These are phyloP conservation scores for Ambrosiella cleistominuta DNA, from an alignment of 2,329 filamentous ascomycete species.

Conservation along the genomic window DNA sequence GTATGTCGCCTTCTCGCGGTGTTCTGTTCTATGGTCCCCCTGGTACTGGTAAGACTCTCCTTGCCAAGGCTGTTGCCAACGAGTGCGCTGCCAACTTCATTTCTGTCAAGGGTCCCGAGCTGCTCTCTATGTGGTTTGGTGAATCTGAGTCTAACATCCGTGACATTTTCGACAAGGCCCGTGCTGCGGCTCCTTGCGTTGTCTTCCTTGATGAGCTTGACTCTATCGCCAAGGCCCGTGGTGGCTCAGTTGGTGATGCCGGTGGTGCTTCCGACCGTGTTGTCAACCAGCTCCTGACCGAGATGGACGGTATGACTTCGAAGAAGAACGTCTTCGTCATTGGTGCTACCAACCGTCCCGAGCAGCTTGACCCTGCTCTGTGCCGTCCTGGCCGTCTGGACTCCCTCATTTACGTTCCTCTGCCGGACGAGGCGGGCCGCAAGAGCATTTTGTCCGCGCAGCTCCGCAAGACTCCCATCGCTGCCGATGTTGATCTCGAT, in stretches of 20 bases:
- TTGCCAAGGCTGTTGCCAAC: slow-evolving; percentile 98
- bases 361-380: slow-evolving; percentile 94
- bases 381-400: slow-evolving; percentile 98
- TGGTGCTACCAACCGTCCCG: slow-evolving; percentile 93
- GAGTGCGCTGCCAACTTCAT: slow-evolving; percentile 99
- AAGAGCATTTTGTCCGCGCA: slow-evolving; percentile 83
- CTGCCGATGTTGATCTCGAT: slow-evolving; percentile 67
- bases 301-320: slow-evolving; percentile 99
- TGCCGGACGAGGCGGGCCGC: slow-evolving; percentile 82
- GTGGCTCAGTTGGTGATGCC: slow-evolving; percentile 86
- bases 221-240: slow-evolving; percentile 98
- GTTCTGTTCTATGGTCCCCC: slow-evolving; percentile 97
- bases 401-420: slow-evolving; percentile 92
- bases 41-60: slow-evolving; percentile 99
- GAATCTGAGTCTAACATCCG: slow-evolving; percentile 99
- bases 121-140: slow-evolving; percentile 99
- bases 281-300: slow-evolving; percentile 96
- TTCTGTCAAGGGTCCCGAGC: slow-evolving; percentile 93
- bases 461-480: slow-evolving; percentile 92
- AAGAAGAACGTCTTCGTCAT: slow-evolving; percentile 99
- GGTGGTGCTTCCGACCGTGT: slow-evolving; percentile 98
- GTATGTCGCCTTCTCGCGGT: slow-evolving; percentile 91
- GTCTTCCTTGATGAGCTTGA: slow-evolving; percentile 98
- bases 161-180: slow-evolving; percentile 99
- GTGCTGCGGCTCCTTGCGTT: slow-evolving; percentile 90